Evolutionary conservation across 1,284 basidiomycete genomes (phyloP).

Genomic region (Ceratobasidium sp.): DNA sequence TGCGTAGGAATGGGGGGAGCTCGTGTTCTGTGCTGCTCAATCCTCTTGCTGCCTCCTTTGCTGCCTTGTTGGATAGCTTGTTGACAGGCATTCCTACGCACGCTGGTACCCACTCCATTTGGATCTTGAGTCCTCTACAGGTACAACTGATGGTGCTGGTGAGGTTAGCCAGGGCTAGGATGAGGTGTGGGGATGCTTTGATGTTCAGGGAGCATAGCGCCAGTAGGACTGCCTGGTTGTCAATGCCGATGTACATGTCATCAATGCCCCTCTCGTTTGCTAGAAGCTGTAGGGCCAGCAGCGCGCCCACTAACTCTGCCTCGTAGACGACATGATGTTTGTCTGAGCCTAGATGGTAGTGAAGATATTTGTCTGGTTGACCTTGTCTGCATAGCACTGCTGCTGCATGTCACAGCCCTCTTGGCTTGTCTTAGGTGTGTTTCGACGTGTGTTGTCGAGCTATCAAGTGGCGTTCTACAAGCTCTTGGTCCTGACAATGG

Average conservation of each 20-base stretch:
- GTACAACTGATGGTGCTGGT: neutral
- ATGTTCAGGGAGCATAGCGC: neutral
- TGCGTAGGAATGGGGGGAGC: constrained; percentile 43
- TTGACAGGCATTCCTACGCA: constrained; percentile 41
- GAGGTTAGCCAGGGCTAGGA: neutral
- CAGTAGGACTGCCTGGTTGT: constrained; percentile 17
- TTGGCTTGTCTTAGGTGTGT: too few species aligned
- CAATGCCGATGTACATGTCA: neutral
- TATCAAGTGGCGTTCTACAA: too few species aligned
- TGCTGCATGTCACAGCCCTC: too few species aligned
- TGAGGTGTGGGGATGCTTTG: constrained; percentile 5
- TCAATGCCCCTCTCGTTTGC: neutral
- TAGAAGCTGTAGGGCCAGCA: constrained; percentile 33
- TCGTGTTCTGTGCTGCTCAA: constrained; percentile 23
- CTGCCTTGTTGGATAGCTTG: constrained; percentile 33
- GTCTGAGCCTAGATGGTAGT: constrained; percentile 24
- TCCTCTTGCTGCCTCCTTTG: constrained; percentile 24
- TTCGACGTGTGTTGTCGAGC: too few species aligned
- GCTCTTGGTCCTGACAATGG: too few species aligned
- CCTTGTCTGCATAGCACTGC: constrained; percentile 34
- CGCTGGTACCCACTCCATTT: constrained; percentile 44
- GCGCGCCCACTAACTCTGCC: constrained; percentile 40
- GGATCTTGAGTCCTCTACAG: neutral
- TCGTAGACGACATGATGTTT: constrained; percentile 44
- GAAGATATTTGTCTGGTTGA: constrained; percentile 1